phyloP scores from a whole-genome alignment of 2,329 filamentous ascomycete genomes.

The Bipolaris bicolor region DNA sequence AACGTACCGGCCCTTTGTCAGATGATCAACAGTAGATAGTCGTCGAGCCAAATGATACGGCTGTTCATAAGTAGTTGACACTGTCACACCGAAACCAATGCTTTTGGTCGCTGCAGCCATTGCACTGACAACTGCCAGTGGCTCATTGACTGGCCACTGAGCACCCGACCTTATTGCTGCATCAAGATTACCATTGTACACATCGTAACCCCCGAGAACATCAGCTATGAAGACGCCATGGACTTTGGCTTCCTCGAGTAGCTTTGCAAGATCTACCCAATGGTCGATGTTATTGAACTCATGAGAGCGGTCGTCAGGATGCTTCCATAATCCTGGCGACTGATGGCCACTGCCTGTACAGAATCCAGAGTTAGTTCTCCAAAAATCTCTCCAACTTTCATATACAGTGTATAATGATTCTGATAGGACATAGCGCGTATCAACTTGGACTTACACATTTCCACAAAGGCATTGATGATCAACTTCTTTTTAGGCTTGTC shows the following conservation, averaged over 20 bases:
- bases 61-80: conserved; percentile 71
- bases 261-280: conserved; percentile 48
- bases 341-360: conserved; percentile 39
- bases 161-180: conserved; percentile 67
- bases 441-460: conserved; percentile 41
- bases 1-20: conserved; percentile 63
- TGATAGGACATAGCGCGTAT: not conserved
- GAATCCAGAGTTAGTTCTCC: not conserved
- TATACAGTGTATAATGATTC: not conserved
- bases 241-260: conserved; percentile 49
- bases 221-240: conserved; percentile 53
- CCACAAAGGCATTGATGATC: conserved; percentile 53
- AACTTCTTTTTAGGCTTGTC: conserved; percentile 43
- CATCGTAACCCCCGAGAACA: conserved; percentile 67
- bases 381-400: not conserved
- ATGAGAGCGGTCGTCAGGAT: conserved; percentile 68
- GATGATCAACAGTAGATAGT: conserved; percentile 70
- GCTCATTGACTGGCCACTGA: conserved; percentile 76
- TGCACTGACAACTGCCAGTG: conserved; percentile 66
- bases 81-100: conserved; percentile 72
- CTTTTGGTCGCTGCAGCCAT: conserved; percentile 72
- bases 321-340: conserved; percentile 66
- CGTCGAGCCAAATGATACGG: conserved; percentile 70
- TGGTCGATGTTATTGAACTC: conserved; percentile 56
- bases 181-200: conserved; percentile 69